phyloP scores from a whole-genome alignment of 345 rosid species.

The Linum trigynum region DNA sequence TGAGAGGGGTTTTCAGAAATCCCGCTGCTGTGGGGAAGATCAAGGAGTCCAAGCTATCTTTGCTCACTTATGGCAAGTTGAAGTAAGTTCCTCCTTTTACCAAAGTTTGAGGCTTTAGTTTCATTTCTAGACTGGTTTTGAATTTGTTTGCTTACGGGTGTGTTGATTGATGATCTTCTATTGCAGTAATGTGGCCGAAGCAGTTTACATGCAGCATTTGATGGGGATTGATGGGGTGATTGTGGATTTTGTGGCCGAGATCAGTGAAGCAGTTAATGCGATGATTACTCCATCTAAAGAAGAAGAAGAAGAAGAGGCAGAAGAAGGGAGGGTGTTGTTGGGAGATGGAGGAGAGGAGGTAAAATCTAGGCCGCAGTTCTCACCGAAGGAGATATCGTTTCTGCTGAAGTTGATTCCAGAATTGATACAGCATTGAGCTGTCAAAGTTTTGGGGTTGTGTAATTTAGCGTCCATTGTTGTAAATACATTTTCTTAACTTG shows the following conservation, averaged over 20 bases:
- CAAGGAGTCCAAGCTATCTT: constrained; percentile 74
- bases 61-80: constrained; percentile 76
- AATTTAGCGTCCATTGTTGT: background rate
- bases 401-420: constrained; percentile 83
- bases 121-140: too few species aligned
- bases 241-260: constrained; percentile 73
- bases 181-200: constrained; percentile 53
- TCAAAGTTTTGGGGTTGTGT: background rate
- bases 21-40: constrained; percentile 66
- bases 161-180: background rate
- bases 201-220: constrained; percentile 79
- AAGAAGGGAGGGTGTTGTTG: background rate
- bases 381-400: constrained; percentile 66
- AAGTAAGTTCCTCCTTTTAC: constrained; percentile 30
- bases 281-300: constrained; percentile 40
- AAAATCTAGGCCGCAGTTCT: constrained; percentile 51
- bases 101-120: background rate
- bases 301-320: constrained; percentile 13
- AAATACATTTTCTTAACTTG: background rate
- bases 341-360: constrained; percentile 1
- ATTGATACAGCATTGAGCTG: constrained; percentile 46
- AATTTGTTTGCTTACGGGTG: background rate
- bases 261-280: constrained; percentile 52
- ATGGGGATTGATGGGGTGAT: constrained; percentile 94
- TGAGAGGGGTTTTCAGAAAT: constrained; percentile 63